Base-by-base conservation (phyloP, 352 stramenopile species). In the Phytopythium cucurbitacearum region DNA sequence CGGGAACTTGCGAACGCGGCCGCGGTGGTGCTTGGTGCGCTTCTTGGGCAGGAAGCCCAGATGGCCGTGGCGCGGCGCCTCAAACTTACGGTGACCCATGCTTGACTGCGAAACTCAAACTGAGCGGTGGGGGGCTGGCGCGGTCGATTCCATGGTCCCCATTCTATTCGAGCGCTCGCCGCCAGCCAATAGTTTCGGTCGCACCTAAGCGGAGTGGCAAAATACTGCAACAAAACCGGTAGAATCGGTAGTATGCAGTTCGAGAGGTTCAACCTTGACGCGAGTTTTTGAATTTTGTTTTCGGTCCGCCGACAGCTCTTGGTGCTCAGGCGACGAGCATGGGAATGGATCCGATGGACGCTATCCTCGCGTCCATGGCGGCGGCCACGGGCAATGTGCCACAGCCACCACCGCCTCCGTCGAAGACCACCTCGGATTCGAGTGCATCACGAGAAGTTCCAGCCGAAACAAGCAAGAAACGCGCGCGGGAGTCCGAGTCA, bases 11-110 rank as follows among this genome's bases (percentile, higher is more conserved):
- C 97, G 91, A 82, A 99, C 94, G 73, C 97, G 96, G 66, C 98
- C 98, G 59, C 85, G 86, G 88, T 99, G 97, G 91, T 99, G 96
- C 81, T 98, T 99, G 82, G 96, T 99, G 45, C 97, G 94, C 96
- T 99, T 99, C 89, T 99, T 99, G 59, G 98, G 97, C 40, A 99
- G 81, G 90, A 99, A 99, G 37, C 97, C 97, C 53, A 99, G 85
- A 79, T 96, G 97, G 62, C 97, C 98, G 77, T 98, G 80, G 68
- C 98, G 93, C 53, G 96, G 96, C 43, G 89, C 91, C 80, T 99
- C 96, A 68, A 98, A 99, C 85, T 99, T 99, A 79, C 96, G 91
- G 86, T 99, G 96, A 84, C 94, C 97, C 96, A 99, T 99, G 62
- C 11, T 72, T 83, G 71, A 84, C 80, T 92, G 80, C 80, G 85